These are phyloP conservation scores for Microcyclospora pomicola DNA, from an alignment of 2,329 filamentous ascomycete genomes.

Conservation along the genomic window DNA sequence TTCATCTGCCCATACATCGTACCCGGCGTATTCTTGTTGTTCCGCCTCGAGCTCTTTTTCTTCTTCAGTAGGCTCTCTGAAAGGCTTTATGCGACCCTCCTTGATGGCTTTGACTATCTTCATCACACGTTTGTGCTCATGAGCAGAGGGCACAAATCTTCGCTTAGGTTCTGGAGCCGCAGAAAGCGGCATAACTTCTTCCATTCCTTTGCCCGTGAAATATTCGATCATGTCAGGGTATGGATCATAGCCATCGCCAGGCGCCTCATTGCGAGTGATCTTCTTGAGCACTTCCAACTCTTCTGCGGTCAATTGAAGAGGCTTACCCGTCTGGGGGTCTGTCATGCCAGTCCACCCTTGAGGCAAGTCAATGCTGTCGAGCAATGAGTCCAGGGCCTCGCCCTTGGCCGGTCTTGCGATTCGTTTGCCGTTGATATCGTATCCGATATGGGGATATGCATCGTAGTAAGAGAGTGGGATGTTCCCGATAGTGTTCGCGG, in stretches of 20 bases:
- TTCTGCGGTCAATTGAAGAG: slow-evolving; percentile 71
- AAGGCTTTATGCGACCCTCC: slow-evolving; percentile 85
- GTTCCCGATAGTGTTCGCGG: slow-evolving; percentile 83
- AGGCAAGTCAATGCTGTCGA: slow-evolving; percentile 92
- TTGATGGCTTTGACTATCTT: slow-evolving; percentile 93
- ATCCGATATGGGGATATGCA: slow-evolving; percentile 93
- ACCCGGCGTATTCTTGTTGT: slow-evolving; percentile 57
- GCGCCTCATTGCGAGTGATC: slow-evolving; percentile 77
- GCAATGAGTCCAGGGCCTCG: slow-evolving; percentile 78
- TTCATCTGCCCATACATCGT: slow-evolving; percentile 94
- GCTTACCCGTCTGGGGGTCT: slow-evolving; percentile 86
- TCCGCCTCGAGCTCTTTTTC: slow-evolving; percentile 43
- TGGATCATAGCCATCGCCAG: slow-evolving; percentile 78
- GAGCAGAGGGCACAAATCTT: slow-evolving; percentile 88
- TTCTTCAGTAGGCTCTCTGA: slow-evolving; percentile 61
- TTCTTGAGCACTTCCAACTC: slow-evolving; percentile 80
- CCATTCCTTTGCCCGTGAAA: slow-evolving; percentile 72
- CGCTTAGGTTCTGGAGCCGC: slow-evolving; percentile 92
- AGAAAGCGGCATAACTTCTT: slow-evolving; percentile 85
- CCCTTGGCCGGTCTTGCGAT: slow-evolving; percentile 93
- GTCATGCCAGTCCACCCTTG: slow-evolving; percentile 96
- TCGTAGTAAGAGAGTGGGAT: slow-evolving; percentile 95
- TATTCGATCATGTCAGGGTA: slow-evolving; percentile 90
- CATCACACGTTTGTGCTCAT: slow-evolving; percentile 91
- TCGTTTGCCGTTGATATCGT: slow-evolving; percentile 97